Conservation (phyloP, 2,329 filamentous ascomycete species). For the Cladosporium oxysporum region DNA sequence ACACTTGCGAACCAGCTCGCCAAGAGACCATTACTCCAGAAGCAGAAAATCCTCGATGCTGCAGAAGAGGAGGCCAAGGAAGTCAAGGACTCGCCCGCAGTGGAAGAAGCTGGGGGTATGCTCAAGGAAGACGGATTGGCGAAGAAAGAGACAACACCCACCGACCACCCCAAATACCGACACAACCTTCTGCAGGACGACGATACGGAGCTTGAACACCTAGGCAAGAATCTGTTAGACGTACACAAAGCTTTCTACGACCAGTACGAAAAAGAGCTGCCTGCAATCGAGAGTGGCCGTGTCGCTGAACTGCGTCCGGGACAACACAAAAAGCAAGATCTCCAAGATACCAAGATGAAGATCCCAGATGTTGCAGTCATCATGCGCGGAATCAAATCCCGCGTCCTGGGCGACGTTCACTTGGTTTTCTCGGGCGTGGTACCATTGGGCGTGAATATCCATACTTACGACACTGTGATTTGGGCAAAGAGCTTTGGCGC, state of each 20-base stretch:
- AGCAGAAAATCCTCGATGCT: slow-evolving; percentile 88
- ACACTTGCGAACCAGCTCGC: slow-evolving; percentile 84
- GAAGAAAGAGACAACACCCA: slow-evolving; percentile 41
- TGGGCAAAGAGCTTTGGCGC: slow-evolving; percentile 89
- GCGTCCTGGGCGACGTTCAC: slow-evolving; percentile 71
- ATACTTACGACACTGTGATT: slow-evolving; percentile 75
- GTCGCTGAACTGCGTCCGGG: slow-evolving; percentile 53
- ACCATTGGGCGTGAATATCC: slow-evolving; percentile 74
- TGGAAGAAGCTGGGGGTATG: slow-evolving; percentile 47
- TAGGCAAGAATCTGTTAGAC: slow-evolving; percentile 73
- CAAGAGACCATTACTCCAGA: slow-evolving; percentile 84
- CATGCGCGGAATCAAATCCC: slow-evolving; percentile 78
- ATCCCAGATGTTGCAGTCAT: slow-evolving; percentile 83
- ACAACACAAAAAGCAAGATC: slow-evolving; percentile 46
- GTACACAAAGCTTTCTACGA: slow-evolving; percentile 82
- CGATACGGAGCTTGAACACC: slow-evolving; percentile 75
- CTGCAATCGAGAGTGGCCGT: slow-evolving; percentile 46
- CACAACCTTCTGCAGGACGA: slow-evolving; percentile 86
- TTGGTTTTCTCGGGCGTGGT: slow-evolving; percentile 91
- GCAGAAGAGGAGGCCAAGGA: slow-evolving; percentile 67
- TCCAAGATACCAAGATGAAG: slow-evolving; percentile 55
- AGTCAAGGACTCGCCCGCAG: slow-evolving; percentile 41
- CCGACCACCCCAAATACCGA: slow-evolving; percentile 48
- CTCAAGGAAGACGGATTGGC: slow-evolving; percentile 29
- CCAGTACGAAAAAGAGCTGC: slow-evolving; percentile 66